phyloP scores from a whole-genome alignment of 257 asterid genomes.

The Petunia axillaris region DNA sequence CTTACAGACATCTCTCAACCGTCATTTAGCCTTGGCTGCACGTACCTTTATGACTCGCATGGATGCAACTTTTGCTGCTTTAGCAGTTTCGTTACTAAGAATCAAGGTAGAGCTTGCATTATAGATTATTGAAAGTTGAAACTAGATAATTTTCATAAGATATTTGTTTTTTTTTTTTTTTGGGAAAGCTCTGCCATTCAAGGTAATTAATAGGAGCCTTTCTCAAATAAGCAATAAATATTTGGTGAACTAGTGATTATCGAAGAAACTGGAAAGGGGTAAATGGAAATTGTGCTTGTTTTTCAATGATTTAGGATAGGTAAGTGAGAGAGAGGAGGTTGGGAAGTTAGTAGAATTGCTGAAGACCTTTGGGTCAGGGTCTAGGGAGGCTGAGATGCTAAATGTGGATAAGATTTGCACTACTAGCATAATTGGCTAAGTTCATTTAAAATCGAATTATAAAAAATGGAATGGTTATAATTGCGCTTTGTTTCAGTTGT shows the following conservation, averaged over 20 bases:
- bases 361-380: background rate
- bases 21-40: constrained; percentile 9
- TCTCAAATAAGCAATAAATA: background rate
- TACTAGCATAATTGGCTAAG: background rate
- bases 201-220: background rate
- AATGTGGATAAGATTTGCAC: background rate
- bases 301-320: background rate
- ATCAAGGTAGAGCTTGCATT: constrained; percentile 9
- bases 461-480: background rate
- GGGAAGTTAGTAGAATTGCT: constrained; percentile 1
- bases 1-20: background rate
- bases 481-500: background rate
- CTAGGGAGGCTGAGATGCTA: no score
- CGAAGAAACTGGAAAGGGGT: background rate
- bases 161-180: background rate
- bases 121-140: background rate
- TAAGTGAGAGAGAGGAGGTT: background rate
- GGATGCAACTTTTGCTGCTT: background rate
- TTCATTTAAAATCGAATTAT: background rate
- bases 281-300: background rate
- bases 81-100: constrained; percentile 5
- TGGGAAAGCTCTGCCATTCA: background rate
- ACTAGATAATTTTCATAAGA: background rate
- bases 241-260: background rate
- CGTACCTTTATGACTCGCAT: constrained; percentile 1